A percentile compares a stretch with the other conserved stretches of the same genome.
phyloP scores from a whole-genome alignment of 139 green algal genomes.

The Coelastrella sp. region DNA sequence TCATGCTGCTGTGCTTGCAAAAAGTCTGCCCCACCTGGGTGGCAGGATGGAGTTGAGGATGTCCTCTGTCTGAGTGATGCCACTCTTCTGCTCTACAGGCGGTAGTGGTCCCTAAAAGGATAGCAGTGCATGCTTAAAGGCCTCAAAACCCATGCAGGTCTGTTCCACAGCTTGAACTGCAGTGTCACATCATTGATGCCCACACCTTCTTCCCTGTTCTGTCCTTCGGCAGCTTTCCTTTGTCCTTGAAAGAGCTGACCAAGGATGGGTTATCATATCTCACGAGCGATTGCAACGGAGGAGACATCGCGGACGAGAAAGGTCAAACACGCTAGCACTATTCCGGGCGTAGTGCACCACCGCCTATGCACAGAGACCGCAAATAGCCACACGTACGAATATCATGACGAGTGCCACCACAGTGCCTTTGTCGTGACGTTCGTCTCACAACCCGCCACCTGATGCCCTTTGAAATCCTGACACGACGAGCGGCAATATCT shows the following conservation, averaged over 20 bases:
- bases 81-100: conserved; percentile 79
- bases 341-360: no score
- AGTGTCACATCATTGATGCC: no score
- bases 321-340: not conserved
- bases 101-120: conserved; percentile 66
- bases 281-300: conserved; percentile 66
- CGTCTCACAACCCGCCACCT: no score
- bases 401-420: no score
- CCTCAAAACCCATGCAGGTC: no score
- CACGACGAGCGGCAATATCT: no score
- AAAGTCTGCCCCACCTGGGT: conserved; percentile 67
- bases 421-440: no score
- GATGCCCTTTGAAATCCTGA: no score
- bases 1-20: not conserved
- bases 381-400: no score
- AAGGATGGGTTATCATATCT: conserved; percentile 86
- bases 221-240: conserved; percentile 65
- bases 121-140: no score
- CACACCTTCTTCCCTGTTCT: conserved; percentile 67
- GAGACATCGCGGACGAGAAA: conserved; percentile 6
- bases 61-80: conserved; percentile 86
- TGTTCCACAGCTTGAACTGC: no score
- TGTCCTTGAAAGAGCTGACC: conserved; percentile 78
- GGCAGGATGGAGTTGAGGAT: conserved; percentile 93
- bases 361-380: no score